These are phyloP conservation scores for Wickerhamiella azyma DNA, from an alignment of 805 yeast species.

Conservation along the genomic window DNA sequence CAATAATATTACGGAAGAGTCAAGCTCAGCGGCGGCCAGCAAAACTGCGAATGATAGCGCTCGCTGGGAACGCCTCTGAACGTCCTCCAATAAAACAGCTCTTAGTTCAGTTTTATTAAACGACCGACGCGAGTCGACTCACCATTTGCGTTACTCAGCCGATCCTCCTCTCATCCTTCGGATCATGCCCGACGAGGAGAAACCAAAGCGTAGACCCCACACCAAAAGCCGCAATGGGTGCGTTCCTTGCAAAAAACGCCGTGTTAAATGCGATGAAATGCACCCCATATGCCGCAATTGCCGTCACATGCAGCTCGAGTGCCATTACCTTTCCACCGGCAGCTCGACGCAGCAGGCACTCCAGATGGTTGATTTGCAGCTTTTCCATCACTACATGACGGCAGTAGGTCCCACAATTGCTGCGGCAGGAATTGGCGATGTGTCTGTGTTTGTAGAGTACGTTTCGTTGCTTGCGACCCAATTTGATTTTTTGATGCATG, in stretches of 20 bases:
- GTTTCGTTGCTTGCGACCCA: conserved; percentile 81
- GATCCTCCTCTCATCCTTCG: not conserved
- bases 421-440: conserved; percentile 78
- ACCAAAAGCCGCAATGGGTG: conserved; percentile 84
- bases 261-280: conserved; percentile 86
- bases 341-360: conserved; percentile 26
- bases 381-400: conserved; percentile 79
- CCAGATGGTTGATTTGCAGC: conserved; percentile 61
- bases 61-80: no score
- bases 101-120: no score
- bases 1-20: no score
- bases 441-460: conserved; percentile 73
- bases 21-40: no score
- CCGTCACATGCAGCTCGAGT: conserved; percentile 59
- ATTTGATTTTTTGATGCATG: conserved; percentile 84
- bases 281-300: conserved; percentile 75
- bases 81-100: no score
- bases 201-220: conserved; percentile 64
- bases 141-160: not conserved
- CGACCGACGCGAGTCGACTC: not conserved
- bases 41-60: no score
- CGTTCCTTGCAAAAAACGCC: conserved; percentile 70
- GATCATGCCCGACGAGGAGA: conserved; percentile 6
- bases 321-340: conserved; percentile 40
- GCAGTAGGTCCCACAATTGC: conserved; percentile 78